These are phyloP conservation scores for Datura wrightii DNA, from an alignment of 257 asterid species.

Conservation along the genomic window DNA sequence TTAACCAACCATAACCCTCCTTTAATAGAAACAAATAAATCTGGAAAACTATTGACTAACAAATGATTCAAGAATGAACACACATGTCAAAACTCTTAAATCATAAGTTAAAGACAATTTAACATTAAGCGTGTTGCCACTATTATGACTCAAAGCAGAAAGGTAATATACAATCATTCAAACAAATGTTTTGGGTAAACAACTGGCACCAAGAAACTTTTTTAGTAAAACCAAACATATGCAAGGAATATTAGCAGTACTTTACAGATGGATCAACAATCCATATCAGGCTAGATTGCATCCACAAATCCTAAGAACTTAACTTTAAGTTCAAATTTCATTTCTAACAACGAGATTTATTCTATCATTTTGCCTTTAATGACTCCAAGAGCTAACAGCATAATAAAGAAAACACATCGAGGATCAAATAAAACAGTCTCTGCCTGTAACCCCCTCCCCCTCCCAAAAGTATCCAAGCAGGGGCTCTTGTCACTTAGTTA, in stretches of 20 bases:
- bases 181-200: neutral
- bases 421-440: too few species aligned
- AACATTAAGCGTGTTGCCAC: neutral
- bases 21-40: neutral
- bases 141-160: neutral
- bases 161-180: neutral
- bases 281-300: neutral
- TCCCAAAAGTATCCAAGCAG: too few species aligned
- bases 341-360: neutral
- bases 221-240: neutral
- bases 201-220: neutral
- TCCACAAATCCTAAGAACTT: neutral
- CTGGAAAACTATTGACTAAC: neutral
- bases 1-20: neutral
- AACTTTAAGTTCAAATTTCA: neutral
- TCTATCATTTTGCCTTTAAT: neutral
- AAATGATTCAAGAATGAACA: neutral
- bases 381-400: constrained; percentile 13
- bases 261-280: neutral
- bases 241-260: neutral
- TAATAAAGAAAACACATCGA: neutral
- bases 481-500: neutral
- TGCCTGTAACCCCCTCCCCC: too few species aligned
- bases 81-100: neutral
- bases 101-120: neutral